These are phyloP conservation scores for Russula foetens DNA, from an alignment of 768 basidiomycete species.

Conservation along the genomic window DNA sequence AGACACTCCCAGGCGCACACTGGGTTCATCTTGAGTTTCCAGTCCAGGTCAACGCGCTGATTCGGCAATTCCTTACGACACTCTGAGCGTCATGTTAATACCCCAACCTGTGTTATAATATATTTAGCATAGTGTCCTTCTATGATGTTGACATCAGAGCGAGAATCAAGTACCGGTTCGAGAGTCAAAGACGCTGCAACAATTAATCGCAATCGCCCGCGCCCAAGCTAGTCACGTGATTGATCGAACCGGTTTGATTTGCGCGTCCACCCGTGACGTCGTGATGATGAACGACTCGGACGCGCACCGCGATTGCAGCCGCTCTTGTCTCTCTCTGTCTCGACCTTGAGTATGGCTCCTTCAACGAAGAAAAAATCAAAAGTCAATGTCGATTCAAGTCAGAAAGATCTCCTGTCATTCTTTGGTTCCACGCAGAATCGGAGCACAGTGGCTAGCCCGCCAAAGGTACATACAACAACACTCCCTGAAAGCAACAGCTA, in stretches of 20 bases:
- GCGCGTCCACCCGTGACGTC: not conserved
- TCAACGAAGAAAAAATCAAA: conserved; percentile 1
- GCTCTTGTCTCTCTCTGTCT: too few relatives aligned
- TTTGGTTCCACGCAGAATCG: conserved; percentile 3
- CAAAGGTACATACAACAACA: not conserved
- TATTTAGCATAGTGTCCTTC: not conserved
- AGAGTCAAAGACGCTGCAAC: too few relatives aligned
- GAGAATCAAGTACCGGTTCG: not conserved
- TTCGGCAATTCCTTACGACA: conserved; percentile 43
- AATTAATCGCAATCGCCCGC: too few relatives aligned
- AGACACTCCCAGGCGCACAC: conserved; percentile 50
- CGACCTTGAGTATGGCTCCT: conserved; percentile 1
- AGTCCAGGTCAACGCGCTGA: conserved; percentile 38
- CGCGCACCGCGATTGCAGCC: too few relatives aligned
- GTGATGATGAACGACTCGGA: not conserved
- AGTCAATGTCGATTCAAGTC: not conserved
- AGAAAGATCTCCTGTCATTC: conserved; percentile 8
- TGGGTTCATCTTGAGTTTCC: conserved; percentile 67
- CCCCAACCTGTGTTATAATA: not conserved
- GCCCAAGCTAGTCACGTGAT: too few relatives aligned
- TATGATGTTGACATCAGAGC: not conserved
- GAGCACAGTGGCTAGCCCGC: not conserved
- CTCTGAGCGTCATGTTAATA: not conserved
- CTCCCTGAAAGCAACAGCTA: not conserved
- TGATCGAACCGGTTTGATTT: not conserved